Percentiles rank a stretch among this genome's conserved stretches.
phyloP scores from a whole-genome alignment of 805 yeast genomes.

The Grigorovia jiainica region DNA sequence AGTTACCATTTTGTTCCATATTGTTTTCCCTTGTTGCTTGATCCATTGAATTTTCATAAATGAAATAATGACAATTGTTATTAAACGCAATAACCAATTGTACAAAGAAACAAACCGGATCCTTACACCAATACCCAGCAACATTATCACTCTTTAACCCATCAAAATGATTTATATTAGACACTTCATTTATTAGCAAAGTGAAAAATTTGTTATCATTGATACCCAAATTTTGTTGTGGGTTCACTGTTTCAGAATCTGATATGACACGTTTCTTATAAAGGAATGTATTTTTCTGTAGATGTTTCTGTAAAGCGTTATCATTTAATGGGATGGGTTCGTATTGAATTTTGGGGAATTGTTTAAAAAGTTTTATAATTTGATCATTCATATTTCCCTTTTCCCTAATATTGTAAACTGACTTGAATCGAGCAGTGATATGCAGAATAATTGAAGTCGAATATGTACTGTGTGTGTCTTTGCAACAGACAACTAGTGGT shows the following conservation, averaged over 20 bases:
- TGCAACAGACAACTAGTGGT: no score
- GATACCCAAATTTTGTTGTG: neutral
- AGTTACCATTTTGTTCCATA: no score
- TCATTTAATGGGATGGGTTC: constrained; percentile 30
- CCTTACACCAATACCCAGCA: constrained; percentile 36
- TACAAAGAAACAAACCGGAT: constrained; percentile 46
- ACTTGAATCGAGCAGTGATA: no score
- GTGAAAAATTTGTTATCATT: neutral
- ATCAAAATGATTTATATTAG: no score
- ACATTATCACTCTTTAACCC: neutral
- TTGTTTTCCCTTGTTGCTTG: no score
- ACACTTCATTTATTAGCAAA: neutral
- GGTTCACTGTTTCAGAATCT: no score
- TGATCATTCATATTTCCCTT: no score
- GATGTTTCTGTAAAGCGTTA: constrained; percentile 18
- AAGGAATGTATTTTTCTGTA: constrained; percentile 11
- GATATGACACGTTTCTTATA: no score
- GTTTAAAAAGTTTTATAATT: constrained; percentile 32
- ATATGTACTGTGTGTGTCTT: no score
- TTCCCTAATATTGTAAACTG: no score
- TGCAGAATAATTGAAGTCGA: no score
- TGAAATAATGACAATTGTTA: neutral
- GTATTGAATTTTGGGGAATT: constrained; percentile 41
- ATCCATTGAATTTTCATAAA: no score
- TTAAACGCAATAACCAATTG: constrained; percentile 27